Conservation (phyloP, 352 stramenopile genomes). For the Phytophthora lateralis region DNA sequence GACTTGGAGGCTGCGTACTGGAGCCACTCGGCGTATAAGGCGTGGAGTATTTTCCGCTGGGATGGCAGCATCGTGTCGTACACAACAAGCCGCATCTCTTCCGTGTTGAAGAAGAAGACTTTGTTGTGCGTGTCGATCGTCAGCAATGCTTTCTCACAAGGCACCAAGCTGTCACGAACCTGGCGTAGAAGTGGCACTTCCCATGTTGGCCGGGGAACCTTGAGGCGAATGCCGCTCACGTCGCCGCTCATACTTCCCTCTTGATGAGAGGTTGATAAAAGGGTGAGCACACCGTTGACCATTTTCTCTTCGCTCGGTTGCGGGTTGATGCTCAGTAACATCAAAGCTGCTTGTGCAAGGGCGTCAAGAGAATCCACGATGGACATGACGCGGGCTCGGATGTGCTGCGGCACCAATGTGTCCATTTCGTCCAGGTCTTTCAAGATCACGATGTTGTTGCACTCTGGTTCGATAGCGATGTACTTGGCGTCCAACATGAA, state of each 20-base stretch:
- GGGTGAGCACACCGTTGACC: conserved; percentile 56
- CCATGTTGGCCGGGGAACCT: conserved; percentile 44
- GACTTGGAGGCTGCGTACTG: conserved; percentile 25
- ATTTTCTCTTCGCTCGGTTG: conserved; percentile 66
- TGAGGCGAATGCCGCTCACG: conserved; percentile 37
- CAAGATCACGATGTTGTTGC: conserved; percentile 63
- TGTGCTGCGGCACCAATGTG: conserved; percentile 76
- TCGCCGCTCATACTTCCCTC: conserved; percentile 43
- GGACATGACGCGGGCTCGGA: conserved; percentile 70
- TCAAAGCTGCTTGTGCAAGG: conserved; percentile 65
- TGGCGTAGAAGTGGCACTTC: conserved; percentile 51
- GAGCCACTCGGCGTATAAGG: conserved; percentile 69
- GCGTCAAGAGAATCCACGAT: conserved; percentile 61
- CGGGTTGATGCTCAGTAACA: conserved; percentile 69
- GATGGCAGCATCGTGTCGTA: conserved; percentile 62
- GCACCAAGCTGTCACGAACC: conserved; percentile 60
- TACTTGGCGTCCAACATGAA: conserved; percentile 76
- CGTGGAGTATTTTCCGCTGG: conserved; percentile 67
- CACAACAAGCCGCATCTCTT: conserved; percentile 59
- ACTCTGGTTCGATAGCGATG: conserved; percentile 53
- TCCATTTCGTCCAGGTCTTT: conserved; percentile 79
- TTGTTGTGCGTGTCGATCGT: conserved; percentile 55
- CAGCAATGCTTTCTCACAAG: conserved; percentile 64
- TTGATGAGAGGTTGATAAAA: conserved; percentile 45
- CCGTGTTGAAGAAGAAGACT: conserved; percentile 67